Conservation (phyloP, 169 alveolate genomes). For the Miamiensis avidus region DNA sequence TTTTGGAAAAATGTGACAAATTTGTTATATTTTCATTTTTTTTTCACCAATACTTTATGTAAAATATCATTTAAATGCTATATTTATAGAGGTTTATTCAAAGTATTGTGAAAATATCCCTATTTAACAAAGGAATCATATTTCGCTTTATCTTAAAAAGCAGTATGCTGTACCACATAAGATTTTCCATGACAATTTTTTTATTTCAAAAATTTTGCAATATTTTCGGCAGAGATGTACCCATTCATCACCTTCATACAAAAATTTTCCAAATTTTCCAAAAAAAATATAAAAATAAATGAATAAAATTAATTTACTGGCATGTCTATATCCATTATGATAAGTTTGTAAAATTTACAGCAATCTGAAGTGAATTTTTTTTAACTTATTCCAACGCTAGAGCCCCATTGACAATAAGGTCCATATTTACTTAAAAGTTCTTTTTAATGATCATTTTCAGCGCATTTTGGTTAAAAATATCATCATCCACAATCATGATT, state of each 20-base stretch:
- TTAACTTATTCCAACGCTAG: not conserved
- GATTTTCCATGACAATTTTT: not conserved
- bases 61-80: too few relatives aligned
- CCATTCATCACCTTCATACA: not conserved
- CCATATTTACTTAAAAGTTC: not conserved
- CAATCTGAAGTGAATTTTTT: not conserved
- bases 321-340: not conserved
- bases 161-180: not conserved
- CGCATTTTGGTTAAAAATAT: not conserved
- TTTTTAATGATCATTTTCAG: not conserved
- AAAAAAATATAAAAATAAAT: too few relatives aligned
- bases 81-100: not conserved
- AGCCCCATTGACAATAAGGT: not conserved
- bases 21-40: too few relatives aligned
- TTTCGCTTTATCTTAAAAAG: not conserved
- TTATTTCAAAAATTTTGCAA: too few relatives aligned
- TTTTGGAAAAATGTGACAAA: too few relatives aligned
- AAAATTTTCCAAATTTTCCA: too few relatives aligned
- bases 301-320: not conserved
- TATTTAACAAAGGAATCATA: too few relatives aligned
- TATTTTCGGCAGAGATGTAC: not conserved
- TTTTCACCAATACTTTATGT: too few relatives aligned
- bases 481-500: not conserved
- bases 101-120: not conserved
- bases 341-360: not conserved